A percentile compares a stretch with the other conserved stretches of the same genome.
Conservation (phyloP, 1,139 yeast species). For the Wickerhamiella infanticola region DNA sequence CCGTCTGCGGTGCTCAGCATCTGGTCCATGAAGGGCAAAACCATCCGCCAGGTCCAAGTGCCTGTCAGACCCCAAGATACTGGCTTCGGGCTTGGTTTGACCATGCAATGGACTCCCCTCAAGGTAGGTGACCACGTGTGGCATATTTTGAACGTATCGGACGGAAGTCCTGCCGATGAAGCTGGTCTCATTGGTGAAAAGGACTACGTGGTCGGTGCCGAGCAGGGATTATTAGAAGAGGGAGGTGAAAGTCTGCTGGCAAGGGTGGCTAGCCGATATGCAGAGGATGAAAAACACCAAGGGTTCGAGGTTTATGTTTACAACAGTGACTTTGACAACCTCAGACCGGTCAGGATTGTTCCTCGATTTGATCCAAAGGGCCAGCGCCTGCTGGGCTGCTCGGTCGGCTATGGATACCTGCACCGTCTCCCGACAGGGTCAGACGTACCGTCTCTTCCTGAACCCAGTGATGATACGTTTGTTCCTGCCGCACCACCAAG, state of each 20-base stretch:
- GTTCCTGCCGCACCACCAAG: slow-evolving; percentile 1
- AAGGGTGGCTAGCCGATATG: slow-evolving; percentile 32
- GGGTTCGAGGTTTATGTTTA: slow-evolving; percentile 54
- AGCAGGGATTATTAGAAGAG: slow-evolving; percentile 59
- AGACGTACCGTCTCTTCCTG: slow-evolving; percentile 17
- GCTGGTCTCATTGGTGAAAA: slow-evolving; percentile 77
- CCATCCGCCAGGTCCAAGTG: slow-evolving; percentile 36
- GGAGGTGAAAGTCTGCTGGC: slow-evolving; percentile 80
- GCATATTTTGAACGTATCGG: slow-evolving; percentile 65
- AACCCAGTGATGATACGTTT: slow-evolving; percentile 10
- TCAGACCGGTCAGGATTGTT: slow-evolving; percentile 71
- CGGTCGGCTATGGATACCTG: slow-evolving; percentile 81
- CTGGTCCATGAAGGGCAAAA: slow-evolving; percentile 87
- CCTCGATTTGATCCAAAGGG: slow-evolving; percentile 46
- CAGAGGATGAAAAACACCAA: slow-evolving; percentile 5
- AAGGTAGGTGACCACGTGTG: slow-evolving; percentile 71
- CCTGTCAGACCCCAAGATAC: slow-evolving; percentile 22
- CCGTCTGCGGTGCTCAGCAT: slow-evolving; percentile 40
- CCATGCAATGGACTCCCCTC: slow-evolving; percentile 65
- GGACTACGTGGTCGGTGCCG: slow-evolving; percentile 84
- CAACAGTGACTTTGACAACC: slow-evolving; percentile 71
- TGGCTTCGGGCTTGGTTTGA: slow-evolving; percentile 37
- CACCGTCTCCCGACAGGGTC: slow-evolving; percentile 60
- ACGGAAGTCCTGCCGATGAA: slow-evolving; percentile 67
- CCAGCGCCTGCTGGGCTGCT: slow-evolving; percentile 77